A percentile compares a stretch with the other conserved stretches of the same genome.
Conservation (phyloP, 306 rosid genomes). For the Senna tora region DNA sequence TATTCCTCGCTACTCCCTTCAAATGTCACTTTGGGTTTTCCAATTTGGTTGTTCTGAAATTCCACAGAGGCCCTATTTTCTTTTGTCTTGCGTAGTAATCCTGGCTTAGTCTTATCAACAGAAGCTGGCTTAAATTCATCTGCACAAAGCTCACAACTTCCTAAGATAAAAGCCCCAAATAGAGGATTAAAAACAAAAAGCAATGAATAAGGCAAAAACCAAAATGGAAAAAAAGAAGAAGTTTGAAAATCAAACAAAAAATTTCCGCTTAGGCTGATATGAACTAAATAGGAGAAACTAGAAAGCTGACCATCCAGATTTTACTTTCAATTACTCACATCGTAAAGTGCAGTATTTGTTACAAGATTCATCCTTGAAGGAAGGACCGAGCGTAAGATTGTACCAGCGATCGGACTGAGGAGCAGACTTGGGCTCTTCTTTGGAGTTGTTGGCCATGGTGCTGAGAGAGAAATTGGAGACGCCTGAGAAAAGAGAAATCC, state of each 20-base stretch:
- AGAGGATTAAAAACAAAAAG: background rate
- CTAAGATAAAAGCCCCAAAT: constrained; percentile 18
- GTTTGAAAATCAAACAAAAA: constrained; percentile 19
- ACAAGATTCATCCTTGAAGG: constrained; percentile 81
- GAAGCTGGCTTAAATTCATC: constrained; percentile 96
- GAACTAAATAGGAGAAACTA: constrained; percentile 19
- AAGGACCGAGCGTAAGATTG: constrained; percentile 76
- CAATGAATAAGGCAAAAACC: background rate
- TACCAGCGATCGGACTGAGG: constrained; percentile 85
- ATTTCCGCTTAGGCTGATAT: background rate
- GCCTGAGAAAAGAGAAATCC: constrained; percentile 12
- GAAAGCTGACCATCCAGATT: constrained; percentile 4
- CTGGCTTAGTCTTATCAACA: constrained; percentile 77
- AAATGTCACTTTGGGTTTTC: constrained; percentile 88
- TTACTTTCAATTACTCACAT: constrained; percentile 52
- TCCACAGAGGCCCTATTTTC: constrained; percentile 85
- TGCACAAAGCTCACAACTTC: constrained; percentile 40
- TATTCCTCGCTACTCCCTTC: constrained; percentile 89
- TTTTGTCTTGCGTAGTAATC: constrained; percentile 75
- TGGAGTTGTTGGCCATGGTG: constrained; percentile 71
- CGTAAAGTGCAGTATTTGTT: constrained; percentile 88
- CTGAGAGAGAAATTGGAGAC: constrained; percentile 4
- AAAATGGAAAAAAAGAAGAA: background rate
- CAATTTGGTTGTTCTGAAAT: constrained; percentile 84
- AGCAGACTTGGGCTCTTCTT: constrained; percentile 86